phyloP scores from a whole-genome alignment of 148 eudicot genomes.

The Rhododendron ferrugineum region DNA sequence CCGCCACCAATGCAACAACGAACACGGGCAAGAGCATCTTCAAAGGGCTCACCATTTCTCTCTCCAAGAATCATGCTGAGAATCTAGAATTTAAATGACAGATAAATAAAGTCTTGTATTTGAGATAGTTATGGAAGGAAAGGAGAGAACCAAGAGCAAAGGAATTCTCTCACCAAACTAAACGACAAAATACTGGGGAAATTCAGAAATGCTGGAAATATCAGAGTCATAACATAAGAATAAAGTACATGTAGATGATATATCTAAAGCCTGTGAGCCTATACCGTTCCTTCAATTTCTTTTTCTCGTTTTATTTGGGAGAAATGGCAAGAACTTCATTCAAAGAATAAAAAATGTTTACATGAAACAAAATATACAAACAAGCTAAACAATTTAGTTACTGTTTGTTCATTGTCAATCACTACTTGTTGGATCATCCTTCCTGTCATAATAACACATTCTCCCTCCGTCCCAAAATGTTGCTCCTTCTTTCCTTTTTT shows the following conservation, averaged over 20 bases:
- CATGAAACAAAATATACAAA: neutral
- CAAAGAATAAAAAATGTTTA: neutral
- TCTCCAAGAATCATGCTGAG: conserved; percentile 65
- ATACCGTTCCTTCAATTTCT: neutral
- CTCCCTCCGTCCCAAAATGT: too few relatives aligned
- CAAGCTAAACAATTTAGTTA: neutral
- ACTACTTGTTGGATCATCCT: neutral
- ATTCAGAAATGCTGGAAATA: neutral
- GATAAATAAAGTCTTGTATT: neutral
- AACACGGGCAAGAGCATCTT: conserved; percentile 79
- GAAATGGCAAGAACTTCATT: neutral
- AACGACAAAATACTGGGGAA: neutral
- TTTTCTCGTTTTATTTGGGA: neutral
- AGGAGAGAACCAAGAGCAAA: conserved; percentile 4
- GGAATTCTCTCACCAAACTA: neutral
- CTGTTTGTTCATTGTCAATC: neutral
- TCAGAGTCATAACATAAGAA: neutral
- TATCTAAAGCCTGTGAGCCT: neutral
- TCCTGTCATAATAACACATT: neutral
- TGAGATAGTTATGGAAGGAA: neutral
- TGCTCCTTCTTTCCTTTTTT: too few relatives aligned
- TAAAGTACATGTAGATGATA: neutral
- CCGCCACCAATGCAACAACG: conserved; percentile 95
- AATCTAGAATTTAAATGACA: conserved; percentile 35
- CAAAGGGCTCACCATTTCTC: conserved; percentile 68